Evolutionary conservation across 129 eudicot species (phyloP).

Genomic region (Rutidosis leptorrhynchoides): DNA sequence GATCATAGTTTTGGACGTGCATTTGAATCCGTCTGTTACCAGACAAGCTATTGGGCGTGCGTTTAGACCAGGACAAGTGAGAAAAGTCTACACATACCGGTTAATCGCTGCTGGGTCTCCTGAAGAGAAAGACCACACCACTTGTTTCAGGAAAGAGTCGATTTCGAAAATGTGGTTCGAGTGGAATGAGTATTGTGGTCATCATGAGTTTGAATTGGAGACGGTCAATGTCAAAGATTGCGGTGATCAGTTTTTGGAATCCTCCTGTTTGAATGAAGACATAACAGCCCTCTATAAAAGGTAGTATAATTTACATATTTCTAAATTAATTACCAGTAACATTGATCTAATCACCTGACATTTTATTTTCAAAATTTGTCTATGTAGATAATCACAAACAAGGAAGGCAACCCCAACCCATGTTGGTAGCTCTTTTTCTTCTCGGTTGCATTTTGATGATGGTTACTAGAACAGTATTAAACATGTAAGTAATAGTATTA

Average conservation of each 20-base stretch:
- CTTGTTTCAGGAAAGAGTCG: conserved; percentile 73
- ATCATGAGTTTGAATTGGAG: conserved; percentile 55
- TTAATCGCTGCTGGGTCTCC: conserved; percentile 47
- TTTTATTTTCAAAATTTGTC: not conserved
- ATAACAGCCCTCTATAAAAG: conserved; percentile 53
- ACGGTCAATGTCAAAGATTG: conserved; percentile 41
- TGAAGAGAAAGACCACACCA: conserved; percentile 46
- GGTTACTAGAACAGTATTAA: conserved; percentile 5
- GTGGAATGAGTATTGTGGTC: conserved; percentile 61
- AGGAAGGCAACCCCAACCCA: not conserved
- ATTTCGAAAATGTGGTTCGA: conserved; percentile 93
- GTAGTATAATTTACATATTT: conserved; percentile 33
- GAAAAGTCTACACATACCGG: conserved; percentile 38
- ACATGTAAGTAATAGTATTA: not conserved
- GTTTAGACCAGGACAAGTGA: conserved; percentile 47
- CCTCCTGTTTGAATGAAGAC: conserved; percentile 52
- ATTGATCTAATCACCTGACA: conserved; percentile 1
- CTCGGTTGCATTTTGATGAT: conserved; percentile 10
- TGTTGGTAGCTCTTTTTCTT: conserved; percentile 6
- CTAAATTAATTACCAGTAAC: not conserved
- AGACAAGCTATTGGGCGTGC: conserved; percentile 57
- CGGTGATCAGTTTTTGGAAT: conserved; percentile 73
- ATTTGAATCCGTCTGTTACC: conserved; percentile 46
- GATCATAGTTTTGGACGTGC: conserved; percentile 44
- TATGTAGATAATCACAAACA: conserved; percentile 24